Percentiles rank a stretch among this genome's conserved stretches.
These are phyloP conservation scores for Drechslerella coelobrocha DNA, from an alignment of 2,329 filamentous ascomycete species.

Conservation along the genomic window DNA sequence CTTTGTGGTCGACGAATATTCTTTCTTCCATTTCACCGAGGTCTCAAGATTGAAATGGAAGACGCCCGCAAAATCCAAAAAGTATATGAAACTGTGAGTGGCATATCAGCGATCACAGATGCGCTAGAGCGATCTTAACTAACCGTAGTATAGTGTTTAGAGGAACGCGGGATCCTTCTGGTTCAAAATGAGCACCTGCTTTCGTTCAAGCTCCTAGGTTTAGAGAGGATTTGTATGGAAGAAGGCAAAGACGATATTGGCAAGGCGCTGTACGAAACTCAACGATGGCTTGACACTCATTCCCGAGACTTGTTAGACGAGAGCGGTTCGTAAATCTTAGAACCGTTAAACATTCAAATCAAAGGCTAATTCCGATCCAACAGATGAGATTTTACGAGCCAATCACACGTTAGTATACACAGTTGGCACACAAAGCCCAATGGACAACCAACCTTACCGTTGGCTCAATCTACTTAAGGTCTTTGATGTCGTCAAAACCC, in stretches of 20 bases:
- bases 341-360: background rate
- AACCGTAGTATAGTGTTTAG: conserved; percentile 60
- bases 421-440: conserved; percentile 63
- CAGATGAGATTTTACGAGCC: conserved; percentile 67
- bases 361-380: conserved; percentile 10
- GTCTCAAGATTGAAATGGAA: conserved; percentile 56
- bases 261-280: conserved; percentile 58
- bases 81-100: conserved; percentile 56
- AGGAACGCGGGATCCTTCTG: conserved; percentile 65
- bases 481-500: conserved; percentile 59
- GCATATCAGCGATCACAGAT: background rate
- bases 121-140: background rate
- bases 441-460: conserved; percentile 65
- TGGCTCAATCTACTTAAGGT: conserved; percentile 67
- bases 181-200: conserved; percentile 70
- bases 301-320: conserved; percentile 70
- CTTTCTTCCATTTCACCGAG: conserved; percentile 67
- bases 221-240: conserved; percentile 61
- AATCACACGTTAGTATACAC: conserved; percentile 71
- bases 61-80: conserved; percentile 58
- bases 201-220: conserved; percentile 69
- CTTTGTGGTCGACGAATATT: conserved; percentile 65
- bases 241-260: conserved; percentile 47
- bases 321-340: conserved; percentile 58
- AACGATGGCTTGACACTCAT: conserved; percentile 61